A percentile compares a stretch with the other conserved stretches of the same genome.
Evolutionary conservation across 225 moss, liverwort and hornwort genomes (phyloP).

Genomic region (Polytrichum commune): DNA sequence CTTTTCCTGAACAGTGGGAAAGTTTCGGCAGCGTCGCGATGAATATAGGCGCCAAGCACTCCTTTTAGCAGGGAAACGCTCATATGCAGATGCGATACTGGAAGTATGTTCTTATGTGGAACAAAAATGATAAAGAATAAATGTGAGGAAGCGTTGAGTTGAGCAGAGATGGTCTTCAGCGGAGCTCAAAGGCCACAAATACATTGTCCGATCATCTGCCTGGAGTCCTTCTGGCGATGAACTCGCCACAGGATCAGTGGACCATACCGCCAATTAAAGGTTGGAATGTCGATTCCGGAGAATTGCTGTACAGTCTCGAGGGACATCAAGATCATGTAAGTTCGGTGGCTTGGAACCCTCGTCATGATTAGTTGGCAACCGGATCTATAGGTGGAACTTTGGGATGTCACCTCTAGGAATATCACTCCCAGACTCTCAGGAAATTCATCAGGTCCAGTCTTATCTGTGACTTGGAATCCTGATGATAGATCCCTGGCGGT

Average conservation of each 20-base stretch:
- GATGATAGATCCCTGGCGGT: neutral
- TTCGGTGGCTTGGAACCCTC: constrained; percentile 6
- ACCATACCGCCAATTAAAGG: neutral
- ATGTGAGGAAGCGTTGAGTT: too few species aligned
- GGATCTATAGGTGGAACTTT: neutral
- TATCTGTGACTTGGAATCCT: constrained; percentile 3
- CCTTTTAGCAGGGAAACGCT: constrained; percentile 1
- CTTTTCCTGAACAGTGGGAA: too few species aligned
- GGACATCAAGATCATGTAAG: neutral
- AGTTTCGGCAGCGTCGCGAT: constrained; percentile 7
- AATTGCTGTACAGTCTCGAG: too few species aligned
- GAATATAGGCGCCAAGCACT: constrained; percentile 6
- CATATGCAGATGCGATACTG: constrained; percentile 7
- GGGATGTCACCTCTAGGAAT: neutral
- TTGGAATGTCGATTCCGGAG: constrained; percentile 1
- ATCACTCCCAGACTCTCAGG: too few species aligned
- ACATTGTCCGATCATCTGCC: constrained; percentile 1
- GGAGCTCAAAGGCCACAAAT: constrained; percentile 1
- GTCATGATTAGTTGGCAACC: neutral
- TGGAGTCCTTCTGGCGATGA: constrained; percentile 7
- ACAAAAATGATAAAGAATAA: too few species aligned
- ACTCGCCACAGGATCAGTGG: constrained; percentile 2
- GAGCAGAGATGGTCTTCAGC: too few species aligned
- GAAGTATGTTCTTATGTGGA: constrained; percentile 9
- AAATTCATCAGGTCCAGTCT: too few species aligned